Conservation (phyloP, 805 yeast species). For the Kodamaea restingae region DNA sequence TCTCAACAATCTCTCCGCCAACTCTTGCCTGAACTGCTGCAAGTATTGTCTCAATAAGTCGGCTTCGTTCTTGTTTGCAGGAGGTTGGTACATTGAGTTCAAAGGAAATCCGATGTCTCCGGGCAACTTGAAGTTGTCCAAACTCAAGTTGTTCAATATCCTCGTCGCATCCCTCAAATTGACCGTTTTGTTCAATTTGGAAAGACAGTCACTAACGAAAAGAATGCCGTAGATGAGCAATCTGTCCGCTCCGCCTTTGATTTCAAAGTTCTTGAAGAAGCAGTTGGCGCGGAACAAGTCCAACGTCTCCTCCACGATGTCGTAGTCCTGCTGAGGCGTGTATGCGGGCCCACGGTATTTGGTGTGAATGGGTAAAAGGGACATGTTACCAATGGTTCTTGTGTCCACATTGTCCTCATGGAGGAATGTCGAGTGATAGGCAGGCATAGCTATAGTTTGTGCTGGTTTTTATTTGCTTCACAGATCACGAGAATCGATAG, state of each 20-base stretch:
- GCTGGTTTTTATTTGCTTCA: background rate
- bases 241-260: slow-evolving; percentile 92
- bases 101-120: slow-evolving; percentile 95
- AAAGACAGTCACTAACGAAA: slow-evolving; percentile 80
- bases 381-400: slow-evolving; percentile 73
- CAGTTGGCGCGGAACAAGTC: slow-evolving; percentile 95
- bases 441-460: slow-evolving; percentile 39
- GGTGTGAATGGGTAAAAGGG: slow-evolving; percentile 80
- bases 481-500: background rate
- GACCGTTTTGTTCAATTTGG: slow-evolving; percentile 49
- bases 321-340: slow-evolving; percentile 69
- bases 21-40: slow-evolving; percentile 92
- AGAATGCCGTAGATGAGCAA: slow-evolving; percentile 90
- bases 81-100: slow-evolving; percentile 72
- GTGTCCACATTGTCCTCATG: slow-evolving; percentile 55
- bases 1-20: slow-evolving; percentile 72
- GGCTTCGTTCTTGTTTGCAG: slow-evolving; percentile 68
- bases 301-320: slow-evolving; percentile 84
- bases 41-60: slow-evolving; percentile 78
- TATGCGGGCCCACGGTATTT: slow-evolving; percentile 88
- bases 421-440: slow-evolving; percentile 76
- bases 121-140: slow-evolving; percentile 86
- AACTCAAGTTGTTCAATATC: slow-evolving; percentile 74
- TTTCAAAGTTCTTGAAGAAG: slow-evolving; percentile 94
- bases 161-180: slow-evolving; percentile 58